Conservation (phyloP, 495 filamentous ascomycete genomes). For the Copromyces sp. region DNA sequence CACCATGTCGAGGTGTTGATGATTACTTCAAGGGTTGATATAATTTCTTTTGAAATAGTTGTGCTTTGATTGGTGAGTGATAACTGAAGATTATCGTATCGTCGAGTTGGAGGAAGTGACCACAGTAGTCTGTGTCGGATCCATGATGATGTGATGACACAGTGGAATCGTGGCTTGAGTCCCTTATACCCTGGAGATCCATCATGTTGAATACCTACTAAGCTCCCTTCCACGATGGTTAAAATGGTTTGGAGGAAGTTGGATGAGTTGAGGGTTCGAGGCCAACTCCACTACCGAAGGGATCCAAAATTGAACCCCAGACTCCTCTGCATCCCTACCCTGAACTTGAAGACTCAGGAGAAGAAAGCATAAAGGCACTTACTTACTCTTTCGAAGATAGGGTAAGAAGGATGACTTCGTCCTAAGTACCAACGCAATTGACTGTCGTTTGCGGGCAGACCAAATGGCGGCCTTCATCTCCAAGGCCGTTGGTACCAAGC, state of each 20-base stretch:
- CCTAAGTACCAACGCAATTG: neutral
- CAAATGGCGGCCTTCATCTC: neutral
- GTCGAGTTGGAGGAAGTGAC: neutral
- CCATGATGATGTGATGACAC: neutral
- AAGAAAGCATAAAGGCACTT: neutral
- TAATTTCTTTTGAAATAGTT: neutral
- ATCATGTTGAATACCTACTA: neutral
- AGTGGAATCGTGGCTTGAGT: too few relatives aligned
- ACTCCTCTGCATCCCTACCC: too few relatives aligned
- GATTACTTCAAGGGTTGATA: neutral
- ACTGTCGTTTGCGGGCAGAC: neutral
- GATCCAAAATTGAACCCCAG: too few relatives aligned
- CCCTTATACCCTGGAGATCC: neutral
- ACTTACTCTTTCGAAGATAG: neutral
- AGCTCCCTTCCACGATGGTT: too few relatives aligned
- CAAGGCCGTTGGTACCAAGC: neutral
- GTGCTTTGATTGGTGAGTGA: neutral
- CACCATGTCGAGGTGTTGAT: neutral
- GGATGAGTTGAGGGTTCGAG: too few relatives aligned
- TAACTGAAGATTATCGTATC: neutral
- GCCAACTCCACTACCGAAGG: too few relatives aligned
- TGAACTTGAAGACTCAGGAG: neutral
- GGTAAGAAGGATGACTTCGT: neutral
- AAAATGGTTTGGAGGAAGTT: too few relatives aligned
- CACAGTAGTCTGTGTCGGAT: neutral